Conservation (phyloP, 2,329 filamentous ascomycete genomes). For the Dothideomycetes sp. region DNA sequence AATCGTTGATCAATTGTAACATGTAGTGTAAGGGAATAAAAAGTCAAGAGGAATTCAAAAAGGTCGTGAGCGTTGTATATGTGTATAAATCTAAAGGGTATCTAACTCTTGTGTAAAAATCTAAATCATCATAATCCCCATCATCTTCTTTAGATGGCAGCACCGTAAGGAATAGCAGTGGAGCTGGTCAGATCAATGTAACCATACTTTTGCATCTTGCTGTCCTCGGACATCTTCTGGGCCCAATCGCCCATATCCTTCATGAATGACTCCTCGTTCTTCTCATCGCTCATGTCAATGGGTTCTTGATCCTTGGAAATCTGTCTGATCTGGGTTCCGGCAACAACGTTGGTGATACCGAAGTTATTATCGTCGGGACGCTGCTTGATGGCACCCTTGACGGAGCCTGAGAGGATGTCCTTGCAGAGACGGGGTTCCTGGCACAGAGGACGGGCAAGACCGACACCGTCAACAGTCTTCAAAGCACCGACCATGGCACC, state of each 20-base stretch:
- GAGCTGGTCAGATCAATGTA: constrained; percentile 37
- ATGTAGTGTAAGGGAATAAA: too few relatives aligned
- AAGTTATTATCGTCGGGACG: constrained; percentile 45
- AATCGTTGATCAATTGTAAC: too few relatives aligned
- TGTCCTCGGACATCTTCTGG: constrained; percentile 32
- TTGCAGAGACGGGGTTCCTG: constrained; percentile 42
- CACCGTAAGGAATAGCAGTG: constrained; percentile 30
- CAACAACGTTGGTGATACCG: constrained; percentile 36
- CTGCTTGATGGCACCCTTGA: constrained; percentile 40
- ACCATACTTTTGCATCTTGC: constrained; percentile 33
- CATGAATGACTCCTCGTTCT: constrained; percentile 40
- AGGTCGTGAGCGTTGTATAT: constrained; percentile 5
- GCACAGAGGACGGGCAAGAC: constrained; percentile 45
- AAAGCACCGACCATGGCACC: constrained; percentile 52
- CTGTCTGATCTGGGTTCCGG: constrained; percentile 44
- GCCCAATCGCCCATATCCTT: constrained; percentile 40
- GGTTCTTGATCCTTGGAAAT: constrained; percentile 45
- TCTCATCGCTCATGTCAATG: constrained; percentile 41
- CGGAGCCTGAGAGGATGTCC: constrained; percentile 39
- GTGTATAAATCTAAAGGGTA: constrained; percentile 10
- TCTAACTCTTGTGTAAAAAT: constrained; percentile 2
- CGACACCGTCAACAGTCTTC: constrained; percentile 50
- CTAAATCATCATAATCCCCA: not conserved
- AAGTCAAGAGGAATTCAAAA: too few relatives aligned
- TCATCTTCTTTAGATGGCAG: constrained; percentile 9